Conservation (phyloP, 1,284 basidiomycete species). For the Naganishia liquefaciens region DNA sequence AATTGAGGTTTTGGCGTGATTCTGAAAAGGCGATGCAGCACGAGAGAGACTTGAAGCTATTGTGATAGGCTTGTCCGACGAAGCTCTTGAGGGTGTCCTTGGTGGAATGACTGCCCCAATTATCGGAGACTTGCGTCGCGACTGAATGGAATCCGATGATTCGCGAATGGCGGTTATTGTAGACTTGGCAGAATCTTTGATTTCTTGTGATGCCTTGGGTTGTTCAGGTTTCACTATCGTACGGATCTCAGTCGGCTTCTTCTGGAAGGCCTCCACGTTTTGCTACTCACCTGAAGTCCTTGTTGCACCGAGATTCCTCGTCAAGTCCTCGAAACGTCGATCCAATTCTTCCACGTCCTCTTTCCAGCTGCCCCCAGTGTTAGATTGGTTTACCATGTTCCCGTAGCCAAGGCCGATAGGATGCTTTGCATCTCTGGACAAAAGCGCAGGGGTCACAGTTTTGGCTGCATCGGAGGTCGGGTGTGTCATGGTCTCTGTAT, state of each 20-base stretch:
- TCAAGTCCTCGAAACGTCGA: no score
- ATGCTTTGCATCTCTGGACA: no score
- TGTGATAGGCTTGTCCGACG: not conserved
- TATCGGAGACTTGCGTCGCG: not conserved
- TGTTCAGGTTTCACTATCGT: not conserved
- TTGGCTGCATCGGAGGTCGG: not conserved
- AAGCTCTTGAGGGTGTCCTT: slow-evolving; percentile 1
- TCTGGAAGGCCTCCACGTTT: not conserved
- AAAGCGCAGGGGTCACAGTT: no score
- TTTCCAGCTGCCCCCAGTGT: no score
- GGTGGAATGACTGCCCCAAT: not conserved
- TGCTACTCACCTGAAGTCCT: not conserved
- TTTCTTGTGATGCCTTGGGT: not conserved
- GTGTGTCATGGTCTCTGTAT: not conserved
- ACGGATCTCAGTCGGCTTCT: no score
- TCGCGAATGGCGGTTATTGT: no score
- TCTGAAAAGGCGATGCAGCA: slow-evolving; percentile 6
- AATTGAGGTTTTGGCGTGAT: slow-evolving; percentile 3
- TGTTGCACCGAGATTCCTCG: no score
- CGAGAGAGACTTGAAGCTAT: not conserved
- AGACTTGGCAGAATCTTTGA: not conserved
- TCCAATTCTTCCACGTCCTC: no score
- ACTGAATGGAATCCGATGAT: no score
- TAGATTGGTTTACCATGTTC: no score
- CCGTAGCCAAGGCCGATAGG: no score